Percentiles rank a stretch among this genome's conserved stretches.
Conservation (phyloP, 352 stramenopile species). For the Phytopythium mirpurense region DNA sequence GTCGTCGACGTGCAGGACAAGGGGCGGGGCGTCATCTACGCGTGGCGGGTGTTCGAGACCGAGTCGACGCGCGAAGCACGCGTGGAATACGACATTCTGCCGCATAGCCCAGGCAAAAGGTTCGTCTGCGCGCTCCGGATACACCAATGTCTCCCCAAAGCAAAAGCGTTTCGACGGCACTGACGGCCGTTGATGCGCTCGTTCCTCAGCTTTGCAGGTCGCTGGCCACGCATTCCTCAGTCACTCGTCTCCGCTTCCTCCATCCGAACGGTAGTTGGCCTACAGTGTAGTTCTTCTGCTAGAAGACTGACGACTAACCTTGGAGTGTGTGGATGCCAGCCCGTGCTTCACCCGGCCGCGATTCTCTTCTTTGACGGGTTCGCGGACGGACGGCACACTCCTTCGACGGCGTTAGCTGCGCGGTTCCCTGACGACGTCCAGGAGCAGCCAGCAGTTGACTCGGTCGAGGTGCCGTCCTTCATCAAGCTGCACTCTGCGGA, state of each 20-base stretch:
- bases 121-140: slow-evolving; percentile 15
- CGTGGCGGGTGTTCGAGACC: slow-evolving; percentile 35
- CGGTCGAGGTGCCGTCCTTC: slow-evolving; percentile 45
- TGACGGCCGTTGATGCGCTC: background rate
- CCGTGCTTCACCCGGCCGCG: slow-evolving; percentile 52
- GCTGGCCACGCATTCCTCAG: slow-evolving; percentile 55
- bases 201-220: slow-evolving; percentile 34
- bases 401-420: slow-evolving; percentile 50
- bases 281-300: background rate
- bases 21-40: slow-evolving; percentile 52
- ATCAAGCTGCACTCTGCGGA: slow-evolving; percentile 64
- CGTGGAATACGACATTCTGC: slow-evolving; percentile 69
- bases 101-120: slow-evolving; percentile 46
- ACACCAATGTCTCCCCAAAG: too few species aligned
- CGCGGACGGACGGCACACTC: slow-evolving; percentile 44
- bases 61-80: slow-evolving; percentile 29
- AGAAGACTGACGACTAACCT: background rate
- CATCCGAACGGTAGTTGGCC: too few species aligned
- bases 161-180: background rate
- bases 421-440: slow-evolving; percentile 53
- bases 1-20: slow-evolving; percentile 55
- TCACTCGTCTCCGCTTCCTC: background rate
- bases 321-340: slow-evolving; percentile 16
- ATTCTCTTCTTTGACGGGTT: slow-evolving; percentile 82
- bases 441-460: slow-evolving; percentile 3